Base-by-base conservation (phyloP, 495 filamentous ascomycete genomes). In the Penicillium salamii region DNA sequence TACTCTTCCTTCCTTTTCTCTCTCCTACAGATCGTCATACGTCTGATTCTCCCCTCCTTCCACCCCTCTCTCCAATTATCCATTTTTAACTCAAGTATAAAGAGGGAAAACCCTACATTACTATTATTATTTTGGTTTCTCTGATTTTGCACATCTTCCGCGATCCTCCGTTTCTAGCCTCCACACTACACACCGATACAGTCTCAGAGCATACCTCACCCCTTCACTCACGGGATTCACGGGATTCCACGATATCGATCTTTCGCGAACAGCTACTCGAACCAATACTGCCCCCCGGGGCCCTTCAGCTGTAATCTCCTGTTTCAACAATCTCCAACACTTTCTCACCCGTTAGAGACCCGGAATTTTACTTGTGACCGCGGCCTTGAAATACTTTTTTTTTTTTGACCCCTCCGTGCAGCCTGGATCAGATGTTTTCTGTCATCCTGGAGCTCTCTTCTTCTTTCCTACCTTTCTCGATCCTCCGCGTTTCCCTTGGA, bases 21-120 rank as follows among this genome's bases (percentile, higher is more conserved):
- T 46, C 54, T 47, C 42, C 51, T 47, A 29, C 15, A 37, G 14
- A 46, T 59, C 56, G 52, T 59, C 58, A 58, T 61, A 52, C 42
- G 35, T 44, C 52, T 51, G 42, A 4, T 26, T 26, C 52, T 56
- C 56, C 58, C 53, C 54, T 54, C 54, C 46, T 55, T 58, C 52
- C 46, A 56, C 52, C 57, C 59, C 53, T 55, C 46, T 43, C 55
- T 59, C 52, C 42, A 35, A 57, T 35, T 41, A 54, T 57, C 19
- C 45, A 33, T 33, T 13, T 54, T 49, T 50, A 38, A 37, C 46
- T 49, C 46, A 26, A 21, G 19, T 42, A 57, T 54, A 57, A 49
- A 46, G 52, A 50, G 35, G 49, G 31, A 38, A 41, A 34, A 42
- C 47, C 13, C 13, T 45, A 21, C 46, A 32, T 15, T 31, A 14